Percentiles rank a stretch among this genome's conserved stretches.
phyloP scores from a whole-genome alignment of 2,329 filamentous ascomycete genomes.

The Fusarium mundagurra region DNA sequence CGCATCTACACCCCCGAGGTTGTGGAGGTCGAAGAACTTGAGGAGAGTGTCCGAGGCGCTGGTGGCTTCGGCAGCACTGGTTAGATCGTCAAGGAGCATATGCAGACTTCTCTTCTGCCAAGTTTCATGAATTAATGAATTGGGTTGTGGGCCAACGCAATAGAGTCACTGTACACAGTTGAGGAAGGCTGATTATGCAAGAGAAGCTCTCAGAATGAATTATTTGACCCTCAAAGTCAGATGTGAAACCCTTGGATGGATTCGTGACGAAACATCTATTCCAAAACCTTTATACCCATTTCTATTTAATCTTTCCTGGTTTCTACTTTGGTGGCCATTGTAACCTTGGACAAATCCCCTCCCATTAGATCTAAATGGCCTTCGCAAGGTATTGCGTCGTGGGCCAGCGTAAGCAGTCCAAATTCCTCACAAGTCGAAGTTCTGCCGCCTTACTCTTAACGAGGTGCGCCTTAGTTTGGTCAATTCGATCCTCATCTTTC shows the following conservation, averaged over 20 bases:
- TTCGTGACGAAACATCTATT: background rate
- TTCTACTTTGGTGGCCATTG: conserved; percentile 12
- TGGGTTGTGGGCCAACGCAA: background rate
- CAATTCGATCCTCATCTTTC: conserved; percentile 56
- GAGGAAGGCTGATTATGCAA: background rate
- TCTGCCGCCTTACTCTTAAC: conserved; percentile 86
- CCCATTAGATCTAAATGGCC: conserved; percentile 50
- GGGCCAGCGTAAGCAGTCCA: conserved; percentile 74
- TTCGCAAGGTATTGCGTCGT: conserved; percentile 69
- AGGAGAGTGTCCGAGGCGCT: conserved; percentile 88
- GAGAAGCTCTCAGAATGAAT: background rate
- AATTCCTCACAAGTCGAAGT: conserved; percentile 81
- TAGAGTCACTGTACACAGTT: background rate
- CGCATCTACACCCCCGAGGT: conserved; percentile 94
- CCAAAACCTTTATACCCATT: conserved; percentile 6
- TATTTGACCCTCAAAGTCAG: background rate
- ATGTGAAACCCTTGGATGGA: background rate
- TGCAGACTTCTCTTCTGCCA: background rate
- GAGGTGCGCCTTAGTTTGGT: conserved; percentile 70
- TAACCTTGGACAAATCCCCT: background rate
- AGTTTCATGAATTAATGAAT: conserved; percentile 26
- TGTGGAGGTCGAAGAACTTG: conserved; percentile 85
- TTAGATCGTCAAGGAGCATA: conserved; percentile 7
- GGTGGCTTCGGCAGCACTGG: conserved; percentile 95
- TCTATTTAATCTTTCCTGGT: conserved; percentile 29